Conservation (phyloP, 208 protist genomes). For the Wallacemonas sp. region DNA sequence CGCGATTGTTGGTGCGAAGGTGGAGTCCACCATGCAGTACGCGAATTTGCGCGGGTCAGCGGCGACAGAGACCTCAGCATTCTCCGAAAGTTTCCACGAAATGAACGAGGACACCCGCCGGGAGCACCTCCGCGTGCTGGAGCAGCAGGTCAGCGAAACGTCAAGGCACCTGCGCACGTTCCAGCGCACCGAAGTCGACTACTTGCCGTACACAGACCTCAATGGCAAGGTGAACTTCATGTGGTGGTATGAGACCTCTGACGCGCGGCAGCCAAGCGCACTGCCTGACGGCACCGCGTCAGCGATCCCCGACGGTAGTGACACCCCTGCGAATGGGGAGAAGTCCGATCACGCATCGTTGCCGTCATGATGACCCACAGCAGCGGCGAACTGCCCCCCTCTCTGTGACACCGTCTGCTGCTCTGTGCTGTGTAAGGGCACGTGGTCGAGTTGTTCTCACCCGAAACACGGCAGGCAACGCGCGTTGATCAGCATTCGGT, state of each 20-base stretch:
- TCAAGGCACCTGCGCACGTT: conserved; percentile 70
- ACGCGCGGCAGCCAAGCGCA: conserved; percentile 24
- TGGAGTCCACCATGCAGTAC: conserved; percentile 38
- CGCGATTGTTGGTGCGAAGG: conserved; percentile 44
- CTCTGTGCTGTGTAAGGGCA: too few relatives aligned
- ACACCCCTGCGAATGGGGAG: not conserved
- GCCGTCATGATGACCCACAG: too few relatives aligned
- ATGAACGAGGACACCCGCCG: conserved; percentile 71
- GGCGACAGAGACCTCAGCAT: conserved; percentile 63
- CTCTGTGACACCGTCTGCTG: too few relatives aligned
- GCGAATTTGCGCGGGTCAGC: conserved; percentile 49
- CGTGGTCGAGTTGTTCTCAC: too few relatives aligned
- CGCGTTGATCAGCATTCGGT: not conserved
- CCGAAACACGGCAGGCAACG: too few relatives aligned
- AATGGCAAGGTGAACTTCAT: conserved; percentile 94
- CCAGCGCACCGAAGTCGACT: conserved; percentile 87
- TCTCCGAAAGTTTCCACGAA: conserved; percentile 52
- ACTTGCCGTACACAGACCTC: conserved; percentile 90
- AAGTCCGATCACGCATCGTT: too few relatives aligned
- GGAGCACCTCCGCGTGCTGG: conserved; percentile 58
- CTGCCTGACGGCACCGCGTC: conserved; percentile 24
- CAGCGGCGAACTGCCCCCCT: too few relatives aligned
- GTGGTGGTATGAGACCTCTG: conserved; percentile 92
- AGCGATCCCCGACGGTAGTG: conserved; percentile 22
- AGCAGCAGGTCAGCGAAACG: conserved; percentile 64